Evolutionary conservation across 1,284 basidiomycete species (phyloP).

Genomic region (Apiotrichum domesticum): DNA sequence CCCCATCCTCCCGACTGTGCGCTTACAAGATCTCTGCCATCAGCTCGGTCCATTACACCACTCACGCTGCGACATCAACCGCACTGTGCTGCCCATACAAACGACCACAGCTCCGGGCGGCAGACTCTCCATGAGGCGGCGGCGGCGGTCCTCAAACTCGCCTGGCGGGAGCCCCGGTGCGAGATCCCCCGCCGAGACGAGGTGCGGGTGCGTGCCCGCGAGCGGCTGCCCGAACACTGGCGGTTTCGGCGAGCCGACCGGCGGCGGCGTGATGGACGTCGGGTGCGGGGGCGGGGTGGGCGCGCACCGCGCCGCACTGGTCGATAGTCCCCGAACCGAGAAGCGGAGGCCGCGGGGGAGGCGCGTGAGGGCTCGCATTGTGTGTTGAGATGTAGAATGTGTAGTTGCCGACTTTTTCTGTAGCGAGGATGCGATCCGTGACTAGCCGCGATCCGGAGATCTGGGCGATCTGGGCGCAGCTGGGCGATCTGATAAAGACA

Average conservation of each 20-base stretch:
- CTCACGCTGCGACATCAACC: slow-evolving; percentile 82
- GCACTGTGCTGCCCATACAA: slow-evolving; percentile 69
- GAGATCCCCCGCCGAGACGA: slow-evolving; percentile 63
- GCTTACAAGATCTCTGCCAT: slow-evolving; percentile 53
- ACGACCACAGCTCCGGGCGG: slow-evolving; percentile 74
- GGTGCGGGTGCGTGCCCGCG: slow-evolving; percentile 68
- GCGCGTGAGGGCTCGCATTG: too few relatives aligned
- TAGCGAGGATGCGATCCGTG: too few relatives aligned
- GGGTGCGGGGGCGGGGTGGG: too few relatives aligned
- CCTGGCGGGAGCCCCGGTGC: slow-evolving; percentile 74
- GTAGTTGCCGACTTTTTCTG: too few relatives aligned
- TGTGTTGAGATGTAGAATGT: too few relatives aligned
- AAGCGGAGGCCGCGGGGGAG: too few relatives aligned
- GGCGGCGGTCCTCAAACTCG: slow-evolving; percentile 78
- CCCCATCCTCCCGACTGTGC: too few relatives aligned
- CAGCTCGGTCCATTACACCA: slow-evolving; percentile 23
- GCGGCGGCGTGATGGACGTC: not conserved
- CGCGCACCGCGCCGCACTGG: too few relatives aligned
- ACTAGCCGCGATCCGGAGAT: too few relatives aligned
- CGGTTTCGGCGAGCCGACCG: slow-evolving; percentile 51
- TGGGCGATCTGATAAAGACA: too few relatives aligned
- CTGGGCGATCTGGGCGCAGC: too few relatives aligned
- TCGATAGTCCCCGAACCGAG: too few relatives aligned
- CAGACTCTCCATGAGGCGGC: slow-evolving; percentile 66
- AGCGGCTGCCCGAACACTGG: slow-evolving; percentile 70